Conservation (phyloP, 1,284 basidiomycete genomes). For the Marasmius sp. region DNA sequence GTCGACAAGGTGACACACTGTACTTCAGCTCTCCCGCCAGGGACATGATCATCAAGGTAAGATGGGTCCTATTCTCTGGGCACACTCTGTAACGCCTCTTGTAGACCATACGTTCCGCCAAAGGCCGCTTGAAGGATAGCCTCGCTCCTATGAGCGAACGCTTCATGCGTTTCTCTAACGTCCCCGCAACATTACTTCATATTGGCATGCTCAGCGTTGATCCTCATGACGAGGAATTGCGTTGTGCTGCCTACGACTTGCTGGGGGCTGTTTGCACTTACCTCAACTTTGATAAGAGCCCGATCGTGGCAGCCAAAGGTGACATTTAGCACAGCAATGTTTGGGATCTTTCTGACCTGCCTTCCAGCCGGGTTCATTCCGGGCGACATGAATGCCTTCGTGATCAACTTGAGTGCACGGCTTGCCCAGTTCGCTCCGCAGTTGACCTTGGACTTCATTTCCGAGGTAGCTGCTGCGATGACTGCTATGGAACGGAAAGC, state of each 20-base stretch:
- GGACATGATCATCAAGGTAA: slow-evolving; percentile 76
- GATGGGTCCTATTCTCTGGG: neutral
- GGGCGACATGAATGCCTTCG: slow-evolving; percentile 66
- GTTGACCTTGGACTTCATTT: slow-evolving; percentile 83
- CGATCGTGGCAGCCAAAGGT: slow-evolving; percentile 71
- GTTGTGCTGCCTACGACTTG: slow-evolving; percentile 76
- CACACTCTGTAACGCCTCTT: slow-evolving; percentile 3
- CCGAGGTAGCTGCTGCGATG: slow-evolving; percentile 76
- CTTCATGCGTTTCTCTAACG: slow-evolving; percentile 76
- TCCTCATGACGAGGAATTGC: slow-evolving; percentile 71
- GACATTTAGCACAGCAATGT: slow-evolving; percentile 18
- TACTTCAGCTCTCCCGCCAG: slow-evolving; percentile 70
- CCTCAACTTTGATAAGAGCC: slow-evolving; percentile 73
- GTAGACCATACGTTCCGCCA: slow-evolving; percentile 69
- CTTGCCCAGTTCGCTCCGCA: slow-evolving; percentile 75
- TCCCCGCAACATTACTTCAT: slow-evolving; percentile 81
- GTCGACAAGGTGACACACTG: slow-evolving; percentile 64
- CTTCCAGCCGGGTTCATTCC: slow-evolving; percentile 69
- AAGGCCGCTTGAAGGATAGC: slow-evolving; percentile 61
- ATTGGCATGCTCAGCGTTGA: slow-evolving; percentile 79
- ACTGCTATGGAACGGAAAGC: slow-evolving; percentile 58
- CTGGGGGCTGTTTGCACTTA: slow-evolving; percentile 77
- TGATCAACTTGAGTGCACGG: slow-evolving; percentile 66
- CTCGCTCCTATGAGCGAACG: slow-evolving; percentile 62
- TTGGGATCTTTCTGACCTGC: slow-evolving; percentile 12